Evolutionary conservation across 2,329 filamentous ascomycete genomes (phyloP), one percentile per base, ranked within the genome.

Genomic region (Epichloe sp.): DNA sequence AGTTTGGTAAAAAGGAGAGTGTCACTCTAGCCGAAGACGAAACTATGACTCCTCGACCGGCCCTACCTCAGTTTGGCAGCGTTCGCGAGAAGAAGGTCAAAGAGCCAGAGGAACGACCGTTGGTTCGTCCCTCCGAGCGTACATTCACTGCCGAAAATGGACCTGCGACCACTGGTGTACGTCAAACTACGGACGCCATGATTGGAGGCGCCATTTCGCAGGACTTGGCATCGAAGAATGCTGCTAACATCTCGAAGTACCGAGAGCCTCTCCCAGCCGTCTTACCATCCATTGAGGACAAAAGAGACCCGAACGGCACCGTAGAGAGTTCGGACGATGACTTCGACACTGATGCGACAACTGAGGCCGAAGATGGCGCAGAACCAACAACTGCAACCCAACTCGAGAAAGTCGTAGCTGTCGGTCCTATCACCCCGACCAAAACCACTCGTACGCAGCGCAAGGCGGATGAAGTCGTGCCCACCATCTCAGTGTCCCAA

Each of bases 41-140:
- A 53, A 69, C 80, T 14, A 87, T 88, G 83, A 80, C 80, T 57
- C 86, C 86, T n/a, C 72, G 85, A 35, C 85, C 86, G 6, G 81
- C 80, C 1, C 68, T 90, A 38, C 86, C 86, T 2, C 83, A 77
- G 1, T 90, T 90, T 63, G 85, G 85, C 17, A 89, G 86, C 59
- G 73, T 90, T 21, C 75, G 83, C 21, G 79, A 82, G 31, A 80
- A 78, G 64, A 81, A 80, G 56, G 62, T 67, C 7, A 74, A 69
- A 40, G 74, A 79, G 47, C 58, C 67, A 0, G 69, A 75, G 40
- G 83, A 83, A 58, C 71, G 80, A 2, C 73, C 77, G 0, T 67
- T 83, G 45, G 78, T 83, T 38, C 73, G 78, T 31, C 79, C 80
- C 6, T 56, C 66, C 5, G 74, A 76, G 36, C 58, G 63, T 31